Percentiles rank a stretch among this genome's conserved stretches.
Conservation (phyloP, 1,284 basidiomycete genomes). For the Ceratorhiza oryzae-sativae region DNA sequence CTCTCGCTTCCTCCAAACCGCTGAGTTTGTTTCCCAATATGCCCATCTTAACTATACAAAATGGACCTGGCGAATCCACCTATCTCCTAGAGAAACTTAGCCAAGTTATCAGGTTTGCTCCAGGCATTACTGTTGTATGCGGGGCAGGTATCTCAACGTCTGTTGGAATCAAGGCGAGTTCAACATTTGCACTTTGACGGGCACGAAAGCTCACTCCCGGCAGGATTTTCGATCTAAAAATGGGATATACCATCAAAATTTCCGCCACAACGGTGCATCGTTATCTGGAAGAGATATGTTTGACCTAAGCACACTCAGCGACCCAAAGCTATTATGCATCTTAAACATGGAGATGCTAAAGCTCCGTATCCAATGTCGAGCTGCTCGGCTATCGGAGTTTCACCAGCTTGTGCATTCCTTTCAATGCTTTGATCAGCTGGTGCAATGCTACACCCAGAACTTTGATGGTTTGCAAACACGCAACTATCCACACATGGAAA, state of each 20-base stretch:
- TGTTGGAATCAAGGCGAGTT: too few relatives aligned
- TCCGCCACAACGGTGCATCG: not conserved
- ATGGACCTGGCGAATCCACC: too few relatives aligned
- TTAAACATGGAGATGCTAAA: not conserved
- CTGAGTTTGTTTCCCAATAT: too few relatives aligned
- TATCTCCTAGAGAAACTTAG: too few relatives aligned
- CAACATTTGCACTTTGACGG: too few relatives aligned
- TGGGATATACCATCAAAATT: not conserved
- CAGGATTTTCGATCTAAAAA: constrained; percentile 2
- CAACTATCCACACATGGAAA: not conserved
- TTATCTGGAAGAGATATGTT: not conserved
- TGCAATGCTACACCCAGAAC: constrained; percentile 14
- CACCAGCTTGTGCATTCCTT: not conserved
- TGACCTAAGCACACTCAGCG: not conserved
- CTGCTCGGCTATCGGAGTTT: not conserved
- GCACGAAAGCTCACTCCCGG: too few relatives aligned
- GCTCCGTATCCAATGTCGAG: not conserved
- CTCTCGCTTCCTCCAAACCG: too few relatives aligned
- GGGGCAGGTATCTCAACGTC: too few relatives aligned
- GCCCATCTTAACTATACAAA: too few relatives aligned
- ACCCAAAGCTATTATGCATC: not conserved
- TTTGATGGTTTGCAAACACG: constrained; percentile 20
- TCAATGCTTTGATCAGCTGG: not conserved
- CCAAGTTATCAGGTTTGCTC: too few relatives aligned
- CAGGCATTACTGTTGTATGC: too few relatives aligned